A percentile compares a stretch with the other conserved stretches of the same genome.
phyloP scores from a whole-genome alignment of 495 filamentous ascomycete genomes.

The Neurospora sp. region DNA sequence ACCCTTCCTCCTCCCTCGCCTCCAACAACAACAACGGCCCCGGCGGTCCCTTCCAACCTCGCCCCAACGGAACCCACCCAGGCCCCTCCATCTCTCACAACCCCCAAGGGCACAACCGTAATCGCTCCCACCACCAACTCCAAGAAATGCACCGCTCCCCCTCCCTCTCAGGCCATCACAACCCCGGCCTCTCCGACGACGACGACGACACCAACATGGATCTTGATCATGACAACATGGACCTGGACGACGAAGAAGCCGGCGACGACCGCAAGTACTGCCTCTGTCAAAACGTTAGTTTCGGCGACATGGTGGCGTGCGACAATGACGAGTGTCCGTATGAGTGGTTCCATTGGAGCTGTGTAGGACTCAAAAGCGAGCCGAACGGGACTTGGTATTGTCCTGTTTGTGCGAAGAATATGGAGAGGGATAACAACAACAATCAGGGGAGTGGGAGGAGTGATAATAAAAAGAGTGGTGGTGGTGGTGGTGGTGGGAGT shows the following conservation, averaged over 20 bases:
- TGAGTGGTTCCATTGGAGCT: constrained; percentile 99
- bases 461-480: neutral
- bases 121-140: neutral
- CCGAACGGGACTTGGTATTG: constrained; percentile 91
- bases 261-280: constrained; percentile 88
- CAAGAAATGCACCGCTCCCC: neutral
- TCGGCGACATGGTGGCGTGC: constrained; percentile 96
- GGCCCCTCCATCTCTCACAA: too few species aligned
- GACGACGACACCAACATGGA: neutral
- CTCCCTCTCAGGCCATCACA: neutral
- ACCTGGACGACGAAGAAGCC: constrained; percentile 64
- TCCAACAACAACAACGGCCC: constrained; percentile 1
- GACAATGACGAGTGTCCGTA: constrained; percentile 86
- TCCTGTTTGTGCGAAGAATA: constrained; percentile 59
- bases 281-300: constrained; percentile 82
- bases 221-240: constrained; percentile 47
- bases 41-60: constrained; percentile 4
- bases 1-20: neutral
- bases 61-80: too few species aligned
- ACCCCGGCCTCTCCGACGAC: neutral
- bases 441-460: neutral
- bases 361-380: constrained; percentile 80
- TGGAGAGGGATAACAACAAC: constrained; percentile 23
- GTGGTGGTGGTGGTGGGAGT: neutral
- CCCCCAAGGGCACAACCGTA: neutral